Conservation (phyloP, 2,329 filamentous ascomycete species). For the Ophiobolus disseminans region DNA sequence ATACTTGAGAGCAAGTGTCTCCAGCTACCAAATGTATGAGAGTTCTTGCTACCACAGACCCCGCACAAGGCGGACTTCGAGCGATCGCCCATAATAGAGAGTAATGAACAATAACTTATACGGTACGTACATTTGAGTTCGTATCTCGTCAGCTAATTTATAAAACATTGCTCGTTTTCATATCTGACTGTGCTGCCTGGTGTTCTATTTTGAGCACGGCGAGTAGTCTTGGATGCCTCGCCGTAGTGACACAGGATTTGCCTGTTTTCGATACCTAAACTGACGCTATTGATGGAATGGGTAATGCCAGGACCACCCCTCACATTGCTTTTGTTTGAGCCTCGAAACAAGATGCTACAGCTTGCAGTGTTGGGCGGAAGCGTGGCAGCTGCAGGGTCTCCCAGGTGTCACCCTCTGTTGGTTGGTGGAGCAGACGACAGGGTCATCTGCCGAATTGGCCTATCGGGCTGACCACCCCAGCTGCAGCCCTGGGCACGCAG, state of each 20-base stretch:
- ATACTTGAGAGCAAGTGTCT: too few species aligned
- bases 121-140: background rate
- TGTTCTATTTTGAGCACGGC: slow-evolving; percentile 22
- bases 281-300: slow-evolving; percentile 29
- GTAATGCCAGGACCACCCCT: slow-evolving; percentile 35
- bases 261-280: slow-evolving; percentile 8
- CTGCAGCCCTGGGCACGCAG: slow-evolving; percentile 33
- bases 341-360: slow-evolving; percentile 36
- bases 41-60: too few species aligned
- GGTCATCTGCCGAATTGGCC: slow-evolving; percentile 43
- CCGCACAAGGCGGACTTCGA: too few species aligned
- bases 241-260: slow-evolving; percentile 21
- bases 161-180: background rate
- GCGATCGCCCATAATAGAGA: too few species aligned
- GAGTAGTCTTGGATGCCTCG: slow-evolving; percentile 10
- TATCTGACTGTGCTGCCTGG: slow-evolving; percentile 10
- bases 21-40: too few species aligned
- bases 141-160: background rate
- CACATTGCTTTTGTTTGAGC: slow-evolving; percentile 29
- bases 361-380: slow-evolving; percentile 25
- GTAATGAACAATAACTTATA: too few species aligned
- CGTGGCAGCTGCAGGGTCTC: slow-evolving; percentile 45
- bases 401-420: slow-evolving; percentile 23
- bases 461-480: slow-evolving; percentile 40
- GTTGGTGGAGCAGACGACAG: slow-evolving; percentile 34